These are phyloP conservation scores for Blepharisma stoltei DNA, from an alignment of 73 alveolate species.

Conservation along the genomic window DNA sequence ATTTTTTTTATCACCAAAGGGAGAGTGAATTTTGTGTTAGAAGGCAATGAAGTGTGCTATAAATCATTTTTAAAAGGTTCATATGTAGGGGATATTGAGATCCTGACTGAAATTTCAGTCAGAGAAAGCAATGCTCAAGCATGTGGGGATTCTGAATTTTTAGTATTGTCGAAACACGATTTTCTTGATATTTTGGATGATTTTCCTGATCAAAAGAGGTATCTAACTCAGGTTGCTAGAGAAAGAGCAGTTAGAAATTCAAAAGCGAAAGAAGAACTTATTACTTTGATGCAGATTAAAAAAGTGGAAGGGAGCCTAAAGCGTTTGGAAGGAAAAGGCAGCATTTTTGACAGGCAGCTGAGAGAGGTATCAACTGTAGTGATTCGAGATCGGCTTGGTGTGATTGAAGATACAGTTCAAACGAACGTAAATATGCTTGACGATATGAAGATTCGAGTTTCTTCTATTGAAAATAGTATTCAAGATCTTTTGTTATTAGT, in stretches of 20 bases:
- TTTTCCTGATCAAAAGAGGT: constrained; percentile 6
- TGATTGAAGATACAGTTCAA: too few relatives aligned
- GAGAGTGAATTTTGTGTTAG: constrained; percentile 47
- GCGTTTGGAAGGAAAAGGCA: background rate
- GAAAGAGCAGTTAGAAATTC: background rate
- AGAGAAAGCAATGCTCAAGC: constrained; percentile 25
- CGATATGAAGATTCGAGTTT: too few relatives aligned
- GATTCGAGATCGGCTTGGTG: too few relatives aligned
- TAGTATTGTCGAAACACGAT: background rate
- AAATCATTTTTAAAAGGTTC: constrained; percentile 52
- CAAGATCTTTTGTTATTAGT: too few relatives aligned
- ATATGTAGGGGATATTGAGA: constrained; percentile 59
- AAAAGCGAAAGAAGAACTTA: background rate
- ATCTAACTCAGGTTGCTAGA: background rate
- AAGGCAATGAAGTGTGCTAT: constrained; percentile 41
- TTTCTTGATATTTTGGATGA: constrained; percentile 14
- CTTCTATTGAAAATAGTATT: too few relatives aligned
- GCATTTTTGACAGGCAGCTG: too few relatives aligned
- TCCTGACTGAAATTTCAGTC: background rate
- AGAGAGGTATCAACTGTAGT: too few relatives aligned
- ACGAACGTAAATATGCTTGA: too few relatives aligned
- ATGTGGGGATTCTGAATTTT: background rate
- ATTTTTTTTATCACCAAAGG: constrained; percentile 39
- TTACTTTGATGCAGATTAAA: background rate
- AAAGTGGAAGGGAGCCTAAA: background rate